Evolutionary conservation across 345 rosid genomes (phyloP).

Genomic region (Gossypium stocksii): DNA sequence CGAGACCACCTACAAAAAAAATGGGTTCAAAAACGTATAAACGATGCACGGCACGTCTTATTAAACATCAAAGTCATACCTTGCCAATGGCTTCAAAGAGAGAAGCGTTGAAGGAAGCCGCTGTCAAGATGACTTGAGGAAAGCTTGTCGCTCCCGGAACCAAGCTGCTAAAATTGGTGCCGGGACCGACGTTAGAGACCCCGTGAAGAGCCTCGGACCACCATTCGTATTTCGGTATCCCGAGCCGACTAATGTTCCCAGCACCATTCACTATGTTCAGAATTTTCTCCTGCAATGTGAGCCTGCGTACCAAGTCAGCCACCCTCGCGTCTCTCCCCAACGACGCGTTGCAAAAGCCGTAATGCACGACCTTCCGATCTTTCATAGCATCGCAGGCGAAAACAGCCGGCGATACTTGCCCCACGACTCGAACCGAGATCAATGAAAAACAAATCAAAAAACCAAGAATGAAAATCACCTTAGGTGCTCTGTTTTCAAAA

Average conservation of each 20-base stretch:
- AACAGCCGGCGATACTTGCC: conserved; percentile 41
- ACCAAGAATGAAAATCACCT: conserved; percentile 33
- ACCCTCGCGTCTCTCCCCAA: conserved; percentile 45
- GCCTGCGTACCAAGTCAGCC: conserved; percentile 60
- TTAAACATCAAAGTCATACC: conserved; percentile 31
- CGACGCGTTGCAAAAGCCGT: conserved; percentile 56
- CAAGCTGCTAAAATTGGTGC: conserved; percentile 49
- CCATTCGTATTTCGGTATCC: conserved; percentile 84
- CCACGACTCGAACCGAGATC: conserved; percentile 14
- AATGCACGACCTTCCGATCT: conserved; percentile 38
- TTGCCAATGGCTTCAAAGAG: conserved; percentile 79
- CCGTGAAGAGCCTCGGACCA: conserved; percentile 99
- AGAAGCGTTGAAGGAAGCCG: conserved; percentile 84
- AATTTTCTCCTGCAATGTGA: conserved; percentile 76
- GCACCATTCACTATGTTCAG: conserved; percentile 47
- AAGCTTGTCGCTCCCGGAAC: conserved; percentile 94
- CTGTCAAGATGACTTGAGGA: conserved; percentile 89
- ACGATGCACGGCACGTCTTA: too few relatives aligned
- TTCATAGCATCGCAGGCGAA: conserved; percentile 66
- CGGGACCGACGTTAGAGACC: conserved; percentile 71
- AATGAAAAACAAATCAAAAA: background rate
- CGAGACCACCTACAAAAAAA: conserved; percentile 60
- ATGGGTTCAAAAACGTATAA: background rate
- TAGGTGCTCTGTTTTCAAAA: conserved; percentile 23
- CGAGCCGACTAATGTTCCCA: conserved; percentile 57